Base-by-base conservation (phyloP, 345 rosid species). In the Murraya paniculata region DNA sequence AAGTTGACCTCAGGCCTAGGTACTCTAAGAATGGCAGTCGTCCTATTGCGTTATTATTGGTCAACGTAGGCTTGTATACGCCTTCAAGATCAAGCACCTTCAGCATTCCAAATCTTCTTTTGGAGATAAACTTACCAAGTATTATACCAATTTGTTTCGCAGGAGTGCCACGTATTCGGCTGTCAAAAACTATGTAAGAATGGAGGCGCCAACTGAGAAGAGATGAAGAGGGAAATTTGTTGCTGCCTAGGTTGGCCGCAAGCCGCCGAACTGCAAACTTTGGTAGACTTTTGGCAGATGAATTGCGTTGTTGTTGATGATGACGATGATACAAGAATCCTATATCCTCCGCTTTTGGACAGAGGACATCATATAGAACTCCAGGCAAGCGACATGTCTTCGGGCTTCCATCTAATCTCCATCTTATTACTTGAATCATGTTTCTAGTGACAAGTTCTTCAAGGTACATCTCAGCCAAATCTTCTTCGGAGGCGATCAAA, bases 381-480 rank as follows among this genome's bases (percentile, higher is more conserved):
- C 71, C 35, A 0, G 78, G 72, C 78, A 82, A 22, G 2, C 64
- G 24, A 73, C 90, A 87, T 0, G 68, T 66, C 58, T 76, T 83
- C 0, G 90, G 88, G 73, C 75, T 81, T 9, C 88, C 90, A 71
- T 82, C 86, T 30, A 68, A 73, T 33, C 78, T 81, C 85, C 86
- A 80, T 66, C 48, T 45, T 45, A 1, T 45, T 3, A 45, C 50
- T 45, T 45, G 50, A 45, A 45, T 45, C 50, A 45, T 45, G 18
- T 45, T 14, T 45, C 50, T 45, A 13, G 50, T 45, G 50, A 45
- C 50, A 45, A 45, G 50, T 45, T 45, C 50, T 45, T 45, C 50
- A 45, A 45, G 18, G 50, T 45, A 45, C 50, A 11, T 45, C 50
- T 45, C 50, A 45, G 50, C 50, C 1, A 45, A 45, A 45, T 45